Conservation (phyloP, 106 monocot species). For the Gastrodia elata region DNA sequence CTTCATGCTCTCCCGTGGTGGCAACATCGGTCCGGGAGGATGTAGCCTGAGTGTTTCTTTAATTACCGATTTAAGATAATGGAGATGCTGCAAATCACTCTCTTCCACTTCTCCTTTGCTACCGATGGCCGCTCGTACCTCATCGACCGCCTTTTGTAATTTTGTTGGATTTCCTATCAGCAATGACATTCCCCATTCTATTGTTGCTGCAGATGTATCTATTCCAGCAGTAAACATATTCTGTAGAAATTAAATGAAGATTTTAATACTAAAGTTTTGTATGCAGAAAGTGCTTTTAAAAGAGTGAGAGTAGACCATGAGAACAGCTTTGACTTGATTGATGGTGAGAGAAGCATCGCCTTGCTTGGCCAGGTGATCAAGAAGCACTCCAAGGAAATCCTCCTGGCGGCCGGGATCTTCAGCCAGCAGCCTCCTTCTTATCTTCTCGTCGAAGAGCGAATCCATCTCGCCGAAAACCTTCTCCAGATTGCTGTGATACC, state of each 20-base stretch:
- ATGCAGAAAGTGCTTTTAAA: not conserved
- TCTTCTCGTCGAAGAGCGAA: not conserved
- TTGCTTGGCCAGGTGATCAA: not conserved
- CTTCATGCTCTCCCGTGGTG: constrained; percentile 16
- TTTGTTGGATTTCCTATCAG: not conserved
- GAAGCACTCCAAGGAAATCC: not conserved
- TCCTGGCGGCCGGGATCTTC: not conserved
- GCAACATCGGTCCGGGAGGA: constrained; percentile 19
- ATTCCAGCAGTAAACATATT: constrained; percentile 10
- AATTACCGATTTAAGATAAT: constrained; percentile 21
- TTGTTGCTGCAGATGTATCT: constrained; percentile 2
- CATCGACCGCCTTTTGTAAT: constrained; percentile 5
- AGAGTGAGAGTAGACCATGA: not conserved
- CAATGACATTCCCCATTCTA: constrained; percentile 13
- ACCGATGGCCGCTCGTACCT: constrained; percentile 2
- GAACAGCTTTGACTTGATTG: not conserved
- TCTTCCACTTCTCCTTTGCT: not conserved
- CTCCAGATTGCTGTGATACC: not conserved
- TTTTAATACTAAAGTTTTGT: not conserved
- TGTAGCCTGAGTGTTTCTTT: constrained; percentile 31
- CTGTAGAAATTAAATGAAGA: not conserved
- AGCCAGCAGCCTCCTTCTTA: not conserved
- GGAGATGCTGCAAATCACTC: not conserved
- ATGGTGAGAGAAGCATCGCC: not conserved
- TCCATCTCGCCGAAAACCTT: not conserved